A percentile compares a stretch with the other conserved stretches of the same genome.
These are phyloP conservation scores for Huntiella abstrusa DNA, from an alignment of 2,329 filamentous ascomycete species.

Conservation along the genomic window DNA sequence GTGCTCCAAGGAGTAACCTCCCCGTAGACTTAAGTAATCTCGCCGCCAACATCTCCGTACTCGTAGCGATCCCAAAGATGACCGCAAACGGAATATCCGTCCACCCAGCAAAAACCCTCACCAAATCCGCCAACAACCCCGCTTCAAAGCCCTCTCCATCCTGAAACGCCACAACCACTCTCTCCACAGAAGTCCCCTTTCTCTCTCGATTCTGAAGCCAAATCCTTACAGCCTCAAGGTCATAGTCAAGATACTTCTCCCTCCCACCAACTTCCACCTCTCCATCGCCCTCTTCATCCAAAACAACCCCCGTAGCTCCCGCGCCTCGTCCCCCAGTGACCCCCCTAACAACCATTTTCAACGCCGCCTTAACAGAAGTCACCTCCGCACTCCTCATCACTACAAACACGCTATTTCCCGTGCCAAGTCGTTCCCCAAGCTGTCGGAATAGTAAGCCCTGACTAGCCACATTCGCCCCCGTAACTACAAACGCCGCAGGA, in stretches of 20 bases:
- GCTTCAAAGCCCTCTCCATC: constrained; percentile 71
- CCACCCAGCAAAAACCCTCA: constrained; percentile 50
- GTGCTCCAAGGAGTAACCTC: constrained; percentile 46
- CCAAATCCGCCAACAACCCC: constrained; percentile 49
- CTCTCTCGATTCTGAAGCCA: constrained; percentile 26
- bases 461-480: constrained; percentile 60
- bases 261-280: constrained; percentile 17
- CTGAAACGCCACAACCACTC: constrained; percentile 55
- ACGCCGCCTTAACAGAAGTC: constrained; percentile 48
- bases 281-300: constrained; percentile 4
- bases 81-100: constrained; percentile 58
- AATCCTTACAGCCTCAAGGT: constrained; percentile 53
- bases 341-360: constrained; percentile 57
- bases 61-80: constrained; percentile 65
- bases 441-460: constrained; percentile 58
- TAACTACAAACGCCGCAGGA: constrained; percentile 53
- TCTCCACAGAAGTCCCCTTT: constrained; percentile 22
- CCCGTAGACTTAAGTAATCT: constrained; percentile 51
- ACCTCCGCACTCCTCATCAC: constrained; percentile 51
- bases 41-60: constrained; percentile 60
- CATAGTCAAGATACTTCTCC: constrained; percentile 51
- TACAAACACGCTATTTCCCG: constrained; percentile 37
- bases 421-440: constrained; percentile 35
- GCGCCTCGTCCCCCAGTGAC: constrained; percentile 25
- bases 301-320: constrained; percentile 4